Conservation (phyloP, 2,329 filamentous ascomycete species). For the Pseudohalonectria lignicola region DNA sequence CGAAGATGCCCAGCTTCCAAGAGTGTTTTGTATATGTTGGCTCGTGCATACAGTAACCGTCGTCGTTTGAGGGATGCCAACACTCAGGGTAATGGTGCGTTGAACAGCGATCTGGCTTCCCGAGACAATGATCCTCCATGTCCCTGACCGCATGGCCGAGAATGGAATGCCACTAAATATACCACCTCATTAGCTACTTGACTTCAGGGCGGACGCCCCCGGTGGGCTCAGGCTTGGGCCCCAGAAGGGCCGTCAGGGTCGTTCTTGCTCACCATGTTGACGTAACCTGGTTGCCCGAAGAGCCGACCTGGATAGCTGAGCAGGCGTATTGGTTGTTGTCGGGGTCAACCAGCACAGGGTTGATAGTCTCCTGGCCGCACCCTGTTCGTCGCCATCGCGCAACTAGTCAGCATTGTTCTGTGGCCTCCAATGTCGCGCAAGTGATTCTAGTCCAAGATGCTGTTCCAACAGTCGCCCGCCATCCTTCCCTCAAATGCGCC, state of each 20-base stretch:
- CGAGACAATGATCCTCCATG: conserved; percentile 24
- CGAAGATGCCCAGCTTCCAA: too few relatives aligned
- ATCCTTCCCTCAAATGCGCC: too few relatives aligned
- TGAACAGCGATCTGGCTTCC: conserved; percentile 23
- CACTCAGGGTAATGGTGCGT: conserved; percentile 21
- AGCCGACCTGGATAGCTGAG: conserved; percentile 20
- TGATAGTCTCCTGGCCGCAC: conserved; percentile 21
- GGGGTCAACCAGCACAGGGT: conserved; percentile 21
- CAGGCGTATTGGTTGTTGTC: conserved; percentile 21
- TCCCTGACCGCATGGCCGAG: conserved; percentile 23
- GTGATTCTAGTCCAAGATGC: too few relatives aligned
- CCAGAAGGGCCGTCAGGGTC: neutral
- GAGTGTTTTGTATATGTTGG: neutral
- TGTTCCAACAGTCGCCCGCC: too few relatives aligned
- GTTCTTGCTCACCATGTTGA: conserved; percentile 22
- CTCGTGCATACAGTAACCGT: conserved; percentile 19
- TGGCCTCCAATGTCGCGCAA: too few relatives aligned
- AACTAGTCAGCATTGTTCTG: neutral
- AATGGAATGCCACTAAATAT: conserved; percentile 20
- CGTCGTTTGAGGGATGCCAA: conserved; percentile 19
- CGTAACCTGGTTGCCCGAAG: conserved; percentile 20
- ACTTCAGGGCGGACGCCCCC: neutral
- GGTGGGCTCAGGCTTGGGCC: too few relatives aligned
- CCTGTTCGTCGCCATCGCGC: too few relatives aligned
- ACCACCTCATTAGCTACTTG: neutral